phyloP scores from a whole-genome alignment of 805 yeast species.

The Lipomyces spencermartinsiae region DNA sequence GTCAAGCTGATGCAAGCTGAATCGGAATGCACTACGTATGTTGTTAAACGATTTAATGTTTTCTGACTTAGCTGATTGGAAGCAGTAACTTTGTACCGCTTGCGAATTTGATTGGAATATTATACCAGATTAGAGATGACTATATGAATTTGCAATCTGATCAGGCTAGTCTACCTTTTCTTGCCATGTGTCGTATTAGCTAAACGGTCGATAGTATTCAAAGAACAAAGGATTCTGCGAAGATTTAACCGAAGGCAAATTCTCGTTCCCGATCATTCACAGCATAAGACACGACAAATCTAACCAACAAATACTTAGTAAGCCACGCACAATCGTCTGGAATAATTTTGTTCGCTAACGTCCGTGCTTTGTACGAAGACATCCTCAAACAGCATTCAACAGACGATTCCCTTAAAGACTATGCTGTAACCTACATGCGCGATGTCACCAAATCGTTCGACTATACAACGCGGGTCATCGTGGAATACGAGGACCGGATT shows the following conservation, averaged over 20 bases:
- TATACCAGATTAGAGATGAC: constrained; percentile 89
- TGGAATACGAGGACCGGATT: constrained; percentile 24
- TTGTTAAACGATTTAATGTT: not conserved
- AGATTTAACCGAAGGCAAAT: constrained; percentile 88
- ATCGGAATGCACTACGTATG: constrained; percentile 37
- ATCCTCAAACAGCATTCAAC: constrained; percentile 61
- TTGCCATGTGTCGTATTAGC: not conserved
- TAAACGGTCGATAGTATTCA: constrained; percentile 47
- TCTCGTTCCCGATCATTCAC: constrained; percentile 85
- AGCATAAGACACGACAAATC: constrained; percentile 51
- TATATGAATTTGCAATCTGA: constrained; percentile 68
- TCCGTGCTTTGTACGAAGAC: constrained; percentile 39
- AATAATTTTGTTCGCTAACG: constrained; percentile 17
- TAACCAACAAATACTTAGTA: constrained; percentile 52
- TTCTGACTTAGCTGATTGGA: not conserved
- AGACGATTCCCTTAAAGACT: constrained; percentile 56
- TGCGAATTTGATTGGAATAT: constrained; percentile 77
- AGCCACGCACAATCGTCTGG: constrained; percentile 14
- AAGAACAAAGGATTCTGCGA: constrained; percentile 80
- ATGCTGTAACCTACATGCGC: constrained; percentile 58
- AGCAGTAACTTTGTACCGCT: constrained; percentile 56
- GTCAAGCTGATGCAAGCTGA: constrained; percentile 63
- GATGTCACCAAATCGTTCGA: constrained; percentile 50
- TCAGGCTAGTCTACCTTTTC: constrained; percentile 13
- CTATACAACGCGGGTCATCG: constrained; percentile 44